phyloP scores from a whole-genome alignment of 805 yeast species.

The Ogataea nakhonphanomensis region DNA sequence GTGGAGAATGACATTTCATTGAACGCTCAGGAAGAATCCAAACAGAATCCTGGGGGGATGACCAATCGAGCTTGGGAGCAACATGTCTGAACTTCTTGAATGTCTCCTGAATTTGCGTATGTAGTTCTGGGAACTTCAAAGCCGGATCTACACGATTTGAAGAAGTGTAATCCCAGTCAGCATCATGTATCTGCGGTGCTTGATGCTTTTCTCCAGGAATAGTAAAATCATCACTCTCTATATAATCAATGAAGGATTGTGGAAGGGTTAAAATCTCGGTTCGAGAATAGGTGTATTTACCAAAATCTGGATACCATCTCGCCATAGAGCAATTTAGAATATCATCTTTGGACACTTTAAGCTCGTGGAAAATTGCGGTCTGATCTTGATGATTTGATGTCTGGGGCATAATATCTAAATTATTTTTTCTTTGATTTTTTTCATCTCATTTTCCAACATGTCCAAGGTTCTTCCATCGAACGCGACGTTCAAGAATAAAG shows the following conservation, averaged over 20 bases:
- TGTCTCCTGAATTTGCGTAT: slow-evolving; percentile 43
- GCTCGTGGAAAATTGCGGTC: slow-evolving; percentile 23
- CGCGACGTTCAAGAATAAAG: slow-evolving; percentile 88
- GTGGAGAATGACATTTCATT: slow-evolving; percentile 63
- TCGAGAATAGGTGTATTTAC: slow-evolving; percentile 43
- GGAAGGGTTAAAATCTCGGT: slow-evolving; percentile 60
- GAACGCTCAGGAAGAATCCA: slow-evolving; percentile 86
- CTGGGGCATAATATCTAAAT: slow-evolving; percentile 5
- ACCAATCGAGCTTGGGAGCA: slow-evolving; percentile 93
- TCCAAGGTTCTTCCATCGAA: slow-evolving; percentile 51
- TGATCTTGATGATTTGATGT: background rate
- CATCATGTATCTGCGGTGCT: slow-evolving; percentile 61
- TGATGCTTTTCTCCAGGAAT: slow-evolving; percentile 48
- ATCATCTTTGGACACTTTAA: slow-evolving; percentile 35
- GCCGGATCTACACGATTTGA: slow-evolving; percentile 39
- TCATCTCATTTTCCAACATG: slow-evolving; percentile 9
- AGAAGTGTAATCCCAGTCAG: slow-evolving; percentile 54
- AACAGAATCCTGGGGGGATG: slow-evolving; percentile 90
- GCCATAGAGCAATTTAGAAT: slow-evolving; percentile 53
- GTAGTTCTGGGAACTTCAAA: slow-evolving; percentile 55
- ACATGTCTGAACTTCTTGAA: slow-evolving; percentile 57
- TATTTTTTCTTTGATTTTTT: slow-evolving; percentile 2
- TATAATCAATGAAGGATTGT: slow-evolving; percentile 51
- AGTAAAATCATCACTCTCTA: slow-evolving; percentile 64
- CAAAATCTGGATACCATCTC: slow-evolving; percentile 55